Conservation (phyloP, 2,329 filamentous ascomycete genomes). For the Penicillium sp. region DNA sequence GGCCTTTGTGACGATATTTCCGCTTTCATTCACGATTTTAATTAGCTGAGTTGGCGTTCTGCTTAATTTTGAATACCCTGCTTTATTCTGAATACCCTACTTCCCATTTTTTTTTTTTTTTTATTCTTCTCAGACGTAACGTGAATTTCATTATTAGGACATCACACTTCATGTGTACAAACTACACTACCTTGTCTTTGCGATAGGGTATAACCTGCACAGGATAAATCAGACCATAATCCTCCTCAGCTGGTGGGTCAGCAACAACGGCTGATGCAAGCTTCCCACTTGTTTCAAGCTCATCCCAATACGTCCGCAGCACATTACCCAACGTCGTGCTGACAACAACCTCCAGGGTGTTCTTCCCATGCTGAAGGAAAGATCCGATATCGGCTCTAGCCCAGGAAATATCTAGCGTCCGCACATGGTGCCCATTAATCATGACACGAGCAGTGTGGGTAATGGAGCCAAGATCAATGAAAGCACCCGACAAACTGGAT, state of each 20-base stretch:
- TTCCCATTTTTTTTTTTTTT: no score
- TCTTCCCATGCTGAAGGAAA: conserved; percentile 9
- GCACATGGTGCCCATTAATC: conserved; percentile 18
- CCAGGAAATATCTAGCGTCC: conserved; percentile 14
- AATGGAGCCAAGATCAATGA: conserved; percentile 17
- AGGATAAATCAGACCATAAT: neutral
- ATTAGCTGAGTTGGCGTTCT: neutral
- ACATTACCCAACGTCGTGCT: conserved; percentile 12
- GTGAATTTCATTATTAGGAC: neutral
- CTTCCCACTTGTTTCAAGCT: neutral
- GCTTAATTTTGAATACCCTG: neutral
- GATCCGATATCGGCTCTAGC: conserved; percentile 11
- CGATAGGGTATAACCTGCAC: conserved; percentile 1
- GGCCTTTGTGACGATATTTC: neutral
- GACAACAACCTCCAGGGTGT: conserved; percentile 14
- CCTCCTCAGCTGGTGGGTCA: neutral
- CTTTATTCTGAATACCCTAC: neutral
- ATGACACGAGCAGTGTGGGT: conserved; percentile 12
- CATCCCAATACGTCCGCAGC: neutral
- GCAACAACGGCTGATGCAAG: neutral
- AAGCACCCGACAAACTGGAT: conserved; percentile 11
- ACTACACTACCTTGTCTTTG: neutral
- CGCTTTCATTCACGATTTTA: neutral
- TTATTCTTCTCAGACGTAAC: neutral
- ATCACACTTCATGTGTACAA: neutral